Evolutionary conservation across 148 eudicot species (phyloP).

Genomic region (Silene uniflora): DNA sequence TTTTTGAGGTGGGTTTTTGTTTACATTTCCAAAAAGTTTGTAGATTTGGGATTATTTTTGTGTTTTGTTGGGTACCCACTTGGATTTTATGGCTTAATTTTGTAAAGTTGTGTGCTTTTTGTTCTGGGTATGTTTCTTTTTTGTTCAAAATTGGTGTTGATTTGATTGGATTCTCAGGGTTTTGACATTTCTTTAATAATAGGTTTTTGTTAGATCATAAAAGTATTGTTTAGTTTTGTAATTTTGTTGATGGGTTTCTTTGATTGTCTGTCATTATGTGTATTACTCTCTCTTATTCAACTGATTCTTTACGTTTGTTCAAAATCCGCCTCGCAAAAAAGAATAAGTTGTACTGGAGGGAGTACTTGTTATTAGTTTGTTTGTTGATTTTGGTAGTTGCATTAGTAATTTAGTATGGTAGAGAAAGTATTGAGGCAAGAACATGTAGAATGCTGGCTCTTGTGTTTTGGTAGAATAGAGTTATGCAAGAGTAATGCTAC

Average conservation of each 20-base stretch:
- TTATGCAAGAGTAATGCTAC: not conserved
- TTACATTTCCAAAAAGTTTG: not conserved
- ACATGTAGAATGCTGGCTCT: not conserved
- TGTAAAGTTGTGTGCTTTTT: conserved; percentile 17
- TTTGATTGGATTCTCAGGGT: not conserved
- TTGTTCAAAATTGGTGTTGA: not conserved
- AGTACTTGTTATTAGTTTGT: not conserved
- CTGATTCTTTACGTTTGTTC: not conserved
- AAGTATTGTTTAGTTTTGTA: not conserved
- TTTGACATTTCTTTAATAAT: not conserved
- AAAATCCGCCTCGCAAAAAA: no score
- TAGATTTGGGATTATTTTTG: not conserved
- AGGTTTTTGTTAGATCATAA: not conserved
- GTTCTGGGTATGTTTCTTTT: conserved; percentile 12
- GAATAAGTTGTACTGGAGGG: not conserved
- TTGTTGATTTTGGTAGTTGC: not conserved
- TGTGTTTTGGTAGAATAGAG: not conserved
- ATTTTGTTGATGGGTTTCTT: not conserved
- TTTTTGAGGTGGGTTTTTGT: not conserved
- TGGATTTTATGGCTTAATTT: conserved; percentile 7
- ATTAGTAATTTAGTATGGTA: not conserved
- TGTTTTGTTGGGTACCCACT: not conserved
- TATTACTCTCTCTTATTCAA: not conserved
- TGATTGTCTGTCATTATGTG: conserved; percentile 1
- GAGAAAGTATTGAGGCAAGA: not conserved